phyloP scores from a whole-genome alignment of 2,329 filamentous ascomycete genomes.

The Aspergillus sojae region DNA sequence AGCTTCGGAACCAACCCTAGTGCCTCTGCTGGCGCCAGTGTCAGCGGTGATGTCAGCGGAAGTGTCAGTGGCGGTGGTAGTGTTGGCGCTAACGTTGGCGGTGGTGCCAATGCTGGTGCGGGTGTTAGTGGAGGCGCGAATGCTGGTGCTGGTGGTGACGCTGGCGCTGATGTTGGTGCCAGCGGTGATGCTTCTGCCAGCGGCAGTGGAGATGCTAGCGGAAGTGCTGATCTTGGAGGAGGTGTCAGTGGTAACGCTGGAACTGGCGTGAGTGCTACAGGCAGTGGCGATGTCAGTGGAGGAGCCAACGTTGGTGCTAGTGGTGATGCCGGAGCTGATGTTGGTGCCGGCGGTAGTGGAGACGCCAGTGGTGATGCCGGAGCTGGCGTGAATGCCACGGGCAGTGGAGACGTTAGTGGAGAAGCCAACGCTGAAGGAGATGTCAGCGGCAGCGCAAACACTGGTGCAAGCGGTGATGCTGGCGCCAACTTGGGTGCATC shows the following conservation, averaged over 20 bases:
- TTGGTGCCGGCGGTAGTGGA: too few relatives aligned
- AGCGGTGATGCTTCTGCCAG: not conserved
- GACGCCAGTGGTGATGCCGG: not conserved
- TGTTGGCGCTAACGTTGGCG: not conserved
- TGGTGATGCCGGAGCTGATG: not conserved
- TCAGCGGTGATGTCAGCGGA: not conserved
- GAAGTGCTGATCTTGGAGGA: not conserved
- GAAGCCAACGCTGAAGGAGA: not conserved
- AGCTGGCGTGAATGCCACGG: not conserved
- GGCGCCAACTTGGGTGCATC: not conserved
- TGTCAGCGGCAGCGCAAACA: not conserved
- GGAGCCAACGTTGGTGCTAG: not conserved
- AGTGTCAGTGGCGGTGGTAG: not conserved
- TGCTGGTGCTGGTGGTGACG: not conserved
- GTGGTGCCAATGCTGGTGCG: not conserved
- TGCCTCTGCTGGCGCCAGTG: not conserved
- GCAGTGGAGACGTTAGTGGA: not conserved
- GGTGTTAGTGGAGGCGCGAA: not conserved
- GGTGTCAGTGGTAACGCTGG: not conserved
- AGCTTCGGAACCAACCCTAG: not conserved
- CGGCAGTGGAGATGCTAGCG: not conserved
- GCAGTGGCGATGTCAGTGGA: not conserved
- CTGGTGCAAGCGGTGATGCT: not conserved
- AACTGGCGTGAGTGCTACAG: not conserved
- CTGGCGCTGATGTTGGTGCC: not conserved